Evolutionary conservation across 169 alveolate genomes (phyloP).

Genomic region (Miamiensis avidus): DNA sequence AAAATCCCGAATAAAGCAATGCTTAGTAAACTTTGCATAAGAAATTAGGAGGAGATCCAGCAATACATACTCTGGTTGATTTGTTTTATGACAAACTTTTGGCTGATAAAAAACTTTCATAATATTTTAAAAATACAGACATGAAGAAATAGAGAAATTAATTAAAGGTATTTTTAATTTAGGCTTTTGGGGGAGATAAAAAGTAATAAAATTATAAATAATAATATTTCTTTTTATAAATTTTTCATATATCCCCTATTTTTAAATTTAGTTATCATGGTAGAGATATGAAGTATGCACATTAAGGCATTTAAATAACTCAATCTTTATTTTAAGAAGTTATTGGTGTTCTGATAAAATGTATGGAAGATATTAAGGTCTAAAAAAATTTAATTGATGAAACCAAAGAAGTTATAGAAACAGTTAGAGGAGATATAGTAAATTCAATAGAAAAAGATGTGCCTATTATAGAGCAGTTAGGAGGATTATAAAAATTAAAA

Average conservation of each 20-base stretch:
- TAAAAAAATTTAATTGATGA: not conserved
- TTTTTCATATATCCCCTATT: too few species aligned
- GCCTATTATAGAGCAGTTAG: not conserved
- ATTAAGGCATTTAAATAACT: not conserved
- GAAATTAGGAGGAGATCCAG: not conserved
- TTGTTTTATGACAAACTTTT: not conserved
- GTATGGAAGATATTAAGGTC: not conserved
- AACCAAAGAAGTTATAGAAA: not conserved
- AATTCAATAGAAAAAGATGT: not conserved
- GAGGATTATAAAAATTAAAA: too few species aligned
- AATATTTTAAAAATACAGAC: too few species aligned
- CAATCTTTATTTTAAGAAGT: too few species aligned
- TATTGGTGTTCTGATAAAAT: not conserved
- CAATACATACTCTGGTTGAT: not conserved
- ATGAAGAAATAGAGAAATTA: not conserved
- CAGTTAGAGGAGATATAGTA: not conserved
- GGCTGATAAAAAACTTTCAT: not conserved
- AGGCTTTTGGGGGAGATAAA: not conserved
- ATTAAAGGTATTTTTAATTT: too few species aligned
- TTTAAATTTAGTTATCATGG: not conserved
- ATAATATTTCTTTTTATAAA: too few species aligned
- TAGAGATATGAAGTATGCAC: not conserved
- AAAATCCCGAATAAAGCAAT: not conserved
- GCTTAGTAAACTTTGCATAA: not conserved
- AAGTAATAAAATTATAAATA: not conserved